These are phyloP conservation scores for Nitzschia sp. DNA, from an alignment of 108 stramenopile genomes.

Conservation along the genomic window DNA sequence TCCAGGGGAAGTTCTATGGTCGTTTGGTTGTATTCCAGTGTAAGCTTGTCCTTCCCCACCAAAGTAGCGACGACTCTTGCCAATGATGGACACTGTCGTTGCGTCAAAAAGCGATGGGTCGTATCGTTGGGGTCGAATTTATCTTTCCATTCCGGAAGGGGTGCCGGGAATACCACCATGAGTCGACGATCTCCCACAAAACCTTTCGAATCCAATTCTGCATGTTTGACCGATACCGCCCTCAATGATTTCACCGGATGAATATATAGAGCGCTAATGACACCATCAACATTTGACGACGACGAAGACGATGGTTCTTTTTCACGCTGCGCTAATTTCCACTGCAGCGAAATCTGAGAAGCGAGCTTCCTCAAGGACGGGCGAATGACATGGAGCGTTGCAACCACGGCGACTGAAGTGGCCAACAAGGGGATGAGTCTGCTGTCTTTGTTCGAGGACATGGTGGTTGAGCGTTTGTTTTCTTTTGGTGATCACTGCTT, in stretches of 20 bases:
- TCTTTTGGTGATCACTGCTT: no score
- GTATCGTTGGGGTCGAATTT: conserved; percentile 38
- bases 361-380: not conserved
- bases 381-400: not conserved
- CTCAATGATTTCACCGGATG: conserved; percentile 77
- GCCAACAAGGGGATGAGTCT: not conserved
- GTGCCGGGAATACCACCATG: conserved; percentile 70
- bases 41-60: not conserved
- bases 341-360: not conserved
- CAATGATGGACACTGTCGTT: conserved; percentile 70
- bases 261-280: conserved; percentile 39
- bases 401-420: not conserved
- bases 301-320: not conserved
- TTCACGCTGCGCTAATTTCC: not conserved
- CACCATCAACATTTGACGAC: no score
- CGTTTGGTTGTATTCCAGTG: not conserved
- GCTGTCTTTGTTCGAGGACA: not conserved
- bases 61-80: conserved; percentile 52
- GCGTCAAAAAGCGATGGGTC: conserved; percentile 76
- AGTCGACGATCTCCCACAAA: conserved; percentile 64
- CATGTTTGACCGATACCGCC: conserved; percentile 45
- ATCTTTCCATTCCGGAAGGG: conserved; percentile 40
- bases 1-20: not conserved
- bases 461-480: no score
- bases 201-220: conserved; percentile 53